phyloP scores from a whole-genome alignment of 2,329 filamentous ascomycete species.

The Seiridium unicorne region DNA sequence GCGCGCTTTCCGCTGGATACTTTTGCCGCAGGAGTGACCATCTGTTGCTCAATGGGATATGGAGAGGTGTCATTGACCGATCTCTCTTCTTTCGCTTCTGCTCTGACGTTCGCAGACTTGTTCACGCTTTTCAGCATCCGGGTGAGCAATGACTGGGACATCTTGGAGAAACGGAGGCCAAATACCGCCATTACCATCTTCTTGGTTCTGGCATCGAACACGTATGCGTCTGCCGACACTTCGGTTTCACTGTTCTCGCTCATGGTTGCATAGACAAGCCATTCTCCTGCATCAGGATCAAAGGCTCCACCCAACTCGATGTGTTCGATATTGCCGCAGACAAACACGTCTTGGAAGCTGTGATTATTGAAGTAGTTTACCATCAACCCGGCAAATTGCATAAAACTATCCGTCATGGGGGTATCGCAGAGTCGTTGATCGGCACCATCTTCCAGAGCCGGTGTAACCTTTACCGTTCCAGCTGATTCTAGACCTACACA shows the following conservation, averaged over 20 bases:
- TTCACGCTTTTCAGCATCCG: conserved; percentile 14
- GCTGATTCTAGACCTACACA: conserved; percentile 18
- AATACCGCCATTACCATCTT: conserved; percentile 18
- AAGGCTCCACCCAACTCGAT: conserved; percentile 22
- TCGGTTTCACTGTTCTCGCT: conserved; percentile 12
- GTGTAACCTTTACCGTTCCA: conserved; percentile 13
- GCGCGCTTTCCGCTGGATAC: not conserved
- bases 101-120: no score
- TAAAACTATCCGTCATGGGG: conserved; percentile 17
- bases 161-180: conserved; percentile 14
- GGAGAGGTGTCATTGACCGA: not conserved
- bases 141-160: conserved; percentile 7
- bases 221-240: conserved; percentile 12
- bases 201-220: conserved; percentile 14
- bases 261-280: conserved; percentile 15
- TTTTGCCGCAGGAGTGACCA: not conserved
- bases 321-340: conserved; percentile 18
- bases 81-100: not conserved
- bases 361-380: conserved; percentile 17
- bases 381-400: conserved; percentile 18
- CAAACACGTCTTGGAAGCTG: conserved; percentile 17
- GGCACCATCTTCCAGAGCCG: not conserved
- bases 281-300: conserved; percentile 13
- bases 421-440: conserved; percentile 16
- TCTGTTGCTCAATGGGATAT: not conserved